Conservation (phyloP, 2,329 filamentous ascomycete genomes). For the Sclerotinia sclerotiorum region DNA sequence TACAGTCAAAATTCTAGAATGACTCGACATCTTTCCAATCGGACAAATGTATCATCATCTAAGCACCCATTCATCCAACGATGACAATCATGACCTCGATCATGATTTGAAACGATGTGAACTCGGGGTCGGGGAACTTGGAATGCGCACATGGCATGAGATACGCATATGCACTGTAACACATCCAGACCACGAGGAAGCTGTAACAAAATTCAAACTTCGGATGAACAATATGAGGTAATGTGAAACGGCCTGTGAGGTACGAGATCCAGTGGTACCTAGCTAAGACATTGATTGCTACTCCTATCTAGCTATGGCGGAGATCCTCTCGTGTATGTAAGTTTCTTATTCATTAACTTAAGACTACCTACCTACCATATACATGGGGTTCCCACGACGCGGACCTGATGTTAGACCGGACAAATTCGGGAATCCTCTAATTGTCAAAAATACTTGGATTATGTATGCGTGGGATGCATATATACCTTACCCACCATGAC, state of each 20-base stretch:
- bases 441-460: neutral
- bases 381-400: too few relatives aligned
- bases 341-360: constrained; percentile 1
- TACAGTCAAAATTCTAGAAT: neutral
- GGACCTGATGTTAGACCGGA: neutral
- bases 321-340: neutral
- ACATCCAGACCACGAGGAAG: neutral
- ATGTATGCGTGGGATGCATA: neutral
- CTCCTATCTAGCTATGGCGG: neutral
- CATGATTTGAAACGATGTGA: neutral
- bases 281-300: too few relatives aligned
- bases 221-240: neutral
- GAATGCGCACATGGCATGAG: neutral
- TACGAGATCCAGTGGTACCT: neutral
- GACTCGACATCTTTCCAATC: neutral
- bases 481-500: neutral
- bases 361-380: neutral
- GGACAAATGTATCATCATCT: neutral
- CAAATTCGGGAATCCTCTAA: neutral
- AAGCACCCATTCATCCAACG: too few relatives aligned
- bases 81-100: neutral
- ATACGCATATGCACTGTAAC: constrained; percentile 1
- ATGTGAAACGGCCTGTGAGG: neutral
- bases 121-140: constrained; percentile 1
- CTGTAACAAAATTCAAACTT: neutral